Conservation (phyloP, 805 yeast species). For the Teunomyces barrocoloradensis region DNA sequence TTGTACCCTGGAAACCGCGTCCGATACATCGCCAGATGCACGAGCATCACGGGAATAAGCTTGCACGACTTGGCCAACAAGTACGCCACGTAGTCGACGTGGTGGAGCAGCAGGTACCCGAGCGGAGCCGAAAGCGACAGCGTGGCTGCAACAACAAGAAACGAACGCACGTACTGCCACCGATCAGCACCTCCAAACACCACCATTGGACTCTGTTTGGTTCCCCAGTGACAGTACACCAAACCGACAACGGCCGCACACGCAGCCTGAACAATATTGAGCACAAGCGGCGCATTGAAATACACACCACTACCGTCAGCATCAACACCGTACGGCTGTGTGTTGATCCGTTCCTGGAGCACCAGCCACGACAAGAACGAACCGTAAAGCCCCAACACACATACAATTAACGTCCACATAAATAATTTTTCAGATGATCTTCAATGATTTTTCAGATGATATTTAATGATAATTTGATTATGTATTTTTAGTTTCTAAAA, state of each 20-base stretch:
- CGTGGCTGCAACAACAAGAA: slow-evolving; percentile 60
- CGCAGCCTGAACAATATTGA: slow-evolving; percentile 70
- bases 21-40: slow-evolving; percentile 70
- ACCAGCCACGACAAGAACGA: slow-evolving; percentile 91
- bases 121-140: slow-evolving; percentile 82
- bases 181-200: slow-evolving; percentile 33
- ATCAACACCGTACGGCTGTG: slow-evolving; percentile 62
- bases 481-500: slow-evolving; percentile 37
- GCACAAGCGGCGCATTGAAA: slow-evolving; percentile 76
- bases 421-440: too few species aligned
- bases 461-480: too few species aligned
- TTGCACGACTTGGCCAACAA: slow-evolving; percentile 91
- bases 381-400: slow-evolving; percentile 68
- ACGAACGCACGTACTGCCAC: slow-evolving; percentile 26
- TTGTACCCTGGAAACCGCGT: slow-evolving; percentile 72
- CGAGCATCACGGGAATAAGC: slow-evolving; percentile 88
- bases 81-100: slow-evolving; percentile 83
- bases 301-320: slow-evolving; percentile 37
- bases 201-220: slow-evolving; percentile 27
- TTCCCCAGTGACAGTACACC: slow-evolving; percentile 46
- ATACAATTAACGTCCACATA: slow-evolving; percentile 21
- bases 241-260: slow-evolving; percentile 72
- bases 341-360: slow-evolving; percentile 83
- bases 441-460: too few species aligned
- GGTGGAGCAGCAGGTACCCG: slow-evolving; percentile 71